phyloP scores from a whole-genome alignment of 2,329 filamentous ascomycete genomes.

The Trichoderma sp. region DNA sequence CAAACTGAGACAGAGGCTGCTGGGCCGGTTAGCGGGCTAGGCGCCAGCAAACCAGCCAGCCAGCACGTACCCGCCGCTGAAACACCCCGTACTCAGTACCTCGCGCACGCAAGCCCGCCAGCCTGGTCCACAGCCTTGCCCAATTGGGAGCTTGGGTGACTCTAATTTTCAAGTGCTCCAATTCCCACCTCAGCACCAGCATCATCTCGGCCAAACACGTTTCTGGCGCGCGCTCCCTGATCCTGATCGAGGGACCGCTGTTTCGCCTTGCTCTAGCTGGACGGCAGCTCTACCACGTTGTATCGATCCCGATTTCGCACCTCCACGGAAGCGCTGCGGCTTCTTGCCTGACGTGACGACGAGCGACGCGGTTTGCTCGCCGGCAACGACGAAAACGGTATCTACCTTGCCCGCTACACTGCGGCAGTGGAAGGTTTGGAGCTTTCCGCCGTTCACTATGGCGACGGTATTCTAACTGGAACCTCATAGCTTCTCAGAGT shows the following conservation, averaged over 20 bases:
- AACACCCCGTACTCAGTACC: background rate
- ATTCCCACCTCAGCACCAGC: conserved; percentile 12
- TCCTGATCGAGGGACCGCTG: conserved; percentile 7
- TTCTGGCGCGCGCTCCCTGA: conserved; percentile 6
- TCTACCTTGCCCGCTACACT: background rate
- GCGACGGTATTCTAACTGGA: background rate
- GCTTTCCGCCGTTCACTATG: background rate
- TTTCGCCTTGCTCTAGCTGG: conserved; percentile 10
- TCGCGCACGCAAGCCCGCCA: conserved; percentile 4
- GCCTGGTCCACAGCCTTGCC: conserved; percentile 24
- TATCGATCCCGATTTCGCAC: conserved; percentile 1
- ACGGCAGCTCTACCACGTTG: background rate
- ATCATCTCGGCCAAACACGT: conserved; percentile 22
- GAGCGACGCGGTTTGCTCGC: conserved; percentile 25
- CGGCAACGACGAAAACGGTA: background rate
- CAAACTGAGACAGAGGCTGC: background rate
- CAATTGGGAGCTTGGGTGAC: conserved; percentile 21
- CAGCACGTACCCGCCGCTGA: background rate
- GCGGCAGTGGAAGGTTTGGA: background rate
- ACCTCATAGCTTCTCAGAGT: background rate
- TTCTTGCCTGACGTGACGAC: conserved; percentile 15
- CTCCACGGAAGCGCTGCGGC: conserved; percentile 11
- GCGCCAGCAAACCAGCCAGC: background rate
- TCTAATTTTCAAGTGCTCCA: conserved; percentile 25
- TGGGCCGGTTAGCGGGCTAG: background rate